A percentile compares a stretch with the other conserved stretches of the same genome.
Evolutionary conservation across 1,284 basidiomycete species (phyloP).

Genomic region (Bjerkandera adusta): DNA sequence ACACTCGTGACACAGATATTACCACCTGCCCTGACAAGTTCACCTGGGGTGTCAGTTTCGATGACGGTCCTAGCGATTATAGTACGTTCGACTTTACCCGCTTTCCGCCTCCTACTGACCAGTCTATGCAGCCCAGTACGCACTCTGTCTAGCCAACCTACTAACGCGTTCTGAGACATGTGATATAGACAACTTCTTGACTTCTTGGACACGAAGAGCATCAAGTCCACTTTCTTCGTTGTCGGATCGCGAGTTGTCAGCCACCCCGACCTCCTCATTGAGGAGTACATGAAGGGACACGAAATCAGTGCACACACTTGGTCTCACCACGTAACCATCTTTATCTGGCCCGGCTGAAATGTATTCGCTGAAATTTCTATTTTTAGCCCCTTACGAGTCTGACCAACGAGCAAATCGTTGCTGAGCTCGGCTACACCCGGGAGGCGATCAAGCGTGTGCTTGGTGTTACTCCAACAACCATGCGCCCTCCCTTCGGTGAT

Average conservation of each 20-base stretch:
- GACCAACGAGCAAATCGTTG: conserved; percentile 86
- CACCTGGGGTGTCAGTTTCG: conserved; percentile 84
- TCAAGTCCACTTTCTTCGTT: conserved; percentile 89
- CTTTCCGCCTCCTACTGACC: conserved; percentile 5
- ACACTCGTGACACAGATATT: conserved; percentile 66
- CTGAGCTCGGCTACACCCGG: conserved; percentile 91
- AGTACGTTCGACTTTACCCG: conserved; percentile 48
- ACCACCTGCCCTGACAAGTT: conserved; percentile 75
- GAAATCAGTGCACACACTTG: conserved; percentile 81
- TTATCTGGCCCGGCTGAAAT: background rate
- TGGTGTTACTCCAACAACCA: conserved; percentile 77
- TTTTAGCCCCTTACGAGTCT: conserved; percentile 73
- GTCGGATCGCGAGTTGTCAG: conserved; percentile 90
- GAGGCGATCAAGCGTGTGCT: conserved; percentile 76
- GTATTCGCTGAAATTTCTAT: conserved; percentile 23
- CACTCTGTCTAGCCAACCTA: conserved; percentile 17
- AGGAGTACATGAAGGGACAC: conserved; percentile 85
- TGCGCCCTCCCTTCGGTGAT: conserved; percentile 52
- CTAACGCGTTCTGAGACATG: too few relatives aligned
- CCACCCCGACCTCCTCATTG: conserved; percentile 71
- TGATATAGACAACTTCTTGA: conserved; percentile 70
- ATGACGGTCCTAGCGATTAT: conserved; percentile 83
- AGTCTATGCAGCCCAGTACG: conserved; percentile 42
- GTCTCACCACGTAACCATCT: conserved; percentile 57
- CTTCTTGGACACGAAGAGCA: conserved; percentile 62